phyloP scores from a whole-genome alignment of 2,329 filamentous ascomycete species.

The Colletotrichum destructivum region DNA sequence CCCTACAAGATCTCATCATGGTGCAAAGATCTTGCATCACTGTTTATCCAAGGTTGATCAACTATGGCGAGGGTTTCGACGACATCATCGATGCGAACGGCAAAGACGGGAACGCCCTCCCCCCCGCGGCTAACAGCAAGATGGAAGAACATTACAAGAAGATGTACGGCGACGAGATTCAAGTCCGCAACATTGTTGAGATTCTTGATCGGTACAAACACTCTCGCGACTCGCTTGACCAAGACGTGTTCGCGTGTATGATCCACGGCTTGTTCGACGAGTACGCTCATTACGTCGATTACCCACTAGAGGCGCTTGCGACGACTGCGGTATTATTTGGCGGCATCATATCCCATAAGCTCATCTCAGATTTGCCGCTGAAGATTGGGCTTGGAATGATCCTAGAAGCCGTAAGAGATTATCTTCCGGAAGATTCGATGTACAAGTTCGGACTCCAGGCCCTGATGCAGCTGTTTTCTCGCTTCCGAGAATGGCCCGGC shows the following conservation, averaged over 20 bases:
- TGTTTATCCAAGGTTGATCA: constrained; percentile 93
- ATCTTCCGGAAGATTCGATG: constrained; percentile 88
- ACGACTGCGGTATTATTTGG: constrained; percentile 98
- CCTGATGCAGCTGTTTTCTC: constrained; percentile 86
- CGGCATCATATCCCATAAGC: constrained; percentile 93
- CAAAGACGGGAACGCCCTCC: constrained; percentile 84
- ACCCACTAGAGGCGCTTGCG: constrained; percentile 94
- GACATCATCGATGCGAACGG: constrained; percentile 92
- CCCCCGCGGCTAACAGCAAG: constrained; percentile 83
- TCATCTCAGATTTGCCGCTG: constrained; percentile 90
- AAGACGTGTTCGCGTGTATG: constrained; percentile 98
- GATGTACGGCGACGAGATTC: constrained; percentile 94
- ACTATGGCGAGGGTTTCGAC: constrained; percentile 94
- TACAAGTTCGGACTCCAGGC: constrained; percentile 98
- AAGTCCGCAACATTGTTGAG: constrained; percentile 88
- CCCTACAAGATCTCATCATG: constrained; percentile 78
- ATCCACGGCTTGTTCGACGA: constrained; percentile 98
- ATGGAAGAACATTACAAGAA: constrained; percentile 99
- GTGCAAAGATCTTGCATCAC: constrained; percentile 92
- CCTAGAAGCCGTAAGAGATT: constrained; percentile 92
- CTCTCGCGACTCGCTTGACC: constrained; percentile 86
- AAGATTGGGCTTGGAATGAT: constrained; percentile 98
- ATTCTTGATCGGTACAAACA: constrained; percentile 89
- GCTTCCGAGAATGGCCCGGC: constrained; percentile 94
- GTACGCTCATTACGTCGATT: constrained; percentile 94